Evolutionary conservation across 306 rosid genomes (phyloP).

Genomic region (Rubus idaeus): DNA sequence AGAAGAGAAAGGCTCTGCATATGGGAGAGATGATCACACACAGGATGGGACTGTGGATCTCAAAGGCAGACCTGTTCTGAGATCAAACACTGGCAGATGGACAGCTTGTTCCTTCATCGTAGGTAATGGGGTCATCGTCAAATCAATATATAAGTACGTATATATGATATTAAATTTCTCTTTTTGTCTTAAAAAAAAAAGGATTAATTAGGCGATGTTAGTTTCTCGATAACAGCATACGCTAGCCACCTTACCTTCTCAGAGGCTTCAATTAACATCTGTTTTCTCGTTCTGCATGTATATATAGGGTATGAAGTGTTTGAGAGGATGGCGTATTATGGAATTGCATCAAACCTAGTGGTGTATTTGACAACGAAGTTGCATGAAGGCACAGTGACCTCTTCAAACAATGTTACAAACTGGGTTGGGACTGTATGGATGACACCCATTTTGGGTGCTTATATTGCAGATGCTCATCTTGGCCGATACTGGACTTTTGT

Average conservation of each 20-base stretch:
- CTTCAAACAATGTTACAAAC: conserved; percentile 58
- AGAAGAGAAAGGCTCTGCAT: conserved; percentile 24
- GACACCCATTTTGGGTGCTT: conserved; percentile 50
- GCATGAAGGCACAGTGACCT: conserved; percentile 52
- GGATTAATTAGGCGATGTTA: background rate
- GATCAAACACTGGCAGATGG: conserved; percentile 38
- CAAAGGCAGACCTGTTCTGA: conserved; percentile 30
- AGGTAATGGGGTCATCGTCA: conserved; percentile 9
- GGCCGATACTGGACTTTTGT: conserved; percentile 61
- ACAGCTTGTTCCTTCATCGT: conserved; percentile 40
- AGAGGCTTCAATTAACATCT: background rate
- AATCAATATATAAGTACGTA: background rate
- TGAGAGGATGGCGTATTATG: conserved; percentile 72
- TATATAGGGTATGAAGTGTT: conserved; percentile 55
- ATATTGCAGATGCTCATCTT: conserved; percentile 49
- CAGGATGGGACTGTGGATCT: conserved; percentile 39
- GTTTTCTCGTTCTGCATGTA: background rate
- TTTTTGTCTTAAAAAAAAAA: too few species aligned
- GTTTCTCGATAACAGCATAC: background rate
- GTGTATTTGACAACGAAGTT: conserved; percentile 48
- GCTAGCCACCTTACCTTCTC: too few species aligned
- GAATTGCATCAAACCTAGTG: conserved; percentile 53
- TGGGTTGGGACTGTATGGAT: conserved; percentile 64
- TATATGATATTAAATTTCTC: background rate
- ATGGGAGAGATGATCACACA: conserved; percentile 20